phyloP scores from a whole-genome alignment of 2,329 filamentous ascomycete genomes.

The Aspergillus hiratsukae region DNA sequence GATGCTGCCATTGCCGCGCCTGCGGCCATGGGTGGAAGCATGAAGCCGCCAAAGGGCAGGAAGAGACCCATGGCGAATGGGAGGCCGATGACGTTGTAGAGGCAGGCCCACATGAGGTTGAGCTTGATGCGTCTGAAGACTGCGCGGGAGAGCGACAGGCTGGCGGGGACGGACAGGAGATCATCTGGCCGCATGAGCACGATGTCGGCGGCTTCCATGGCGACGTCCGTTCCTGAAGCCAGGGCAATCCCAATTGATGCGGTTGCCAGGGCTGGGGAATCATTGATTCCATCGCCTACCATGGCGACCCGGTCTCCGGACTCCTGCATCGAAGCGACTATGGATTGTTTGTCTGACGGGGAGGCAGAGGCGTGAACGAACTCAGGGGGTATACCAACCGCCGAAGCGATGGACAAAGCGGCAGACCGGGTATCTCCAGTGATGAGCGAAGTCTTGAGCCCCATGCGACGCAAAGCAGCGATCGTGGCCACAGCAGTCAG shows the following conservation, averaged over 20 bases:
- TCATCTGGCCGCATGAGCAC: slow-evolving; percentile 93
- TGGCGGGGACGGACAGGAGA: slow-evolving; percentile 86
- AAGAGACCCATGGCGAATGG: slow-evolving; percentile 98
- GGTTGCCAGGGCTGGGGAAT: slow-evolving; percentile 89
- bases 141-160: slow-evolving; percentile 71
- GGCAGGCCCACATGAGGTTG: slow-evolving; percentile 86
- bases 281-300: slow-evolving; percentile 98
- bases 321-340: slow-evolving; percentile 72
- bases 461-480: slow-evolving; percentile 75
- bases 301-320: slow-evolving; percentile 79
- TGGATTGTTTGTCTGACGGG: slow-evolving; percentile 84
- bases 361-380: slow-evolving; percentile 83
- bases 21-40: slow-evolving; percentile 86
- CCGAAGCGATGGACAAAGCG: slow-evolving; percentile 74
- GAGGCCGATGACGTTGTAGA: slow-evolving; percentile 86
- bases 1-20: slow-evolving; percentile 90
- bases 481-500: slow-evolving; percentile 77
- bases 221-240: slow-evolving; percentile 87
- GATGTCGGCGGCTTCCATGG: slow-evolving; percentile 94
- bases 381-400: slow-evolving; percentile 72
- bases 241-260: slow-evolving; percentile 92
- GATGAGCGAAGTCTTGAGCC: slow-evolving; percentile 82
- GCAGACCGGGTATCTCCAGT: slow-evolving; percentile 88
- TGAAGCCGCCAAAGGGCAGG: slow-evolving; percentile 76
- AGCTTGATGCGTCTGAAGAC: slow-evolving; percentile 93